Percentiles rank a stretch among this genome's conserved stretches.
Conservation (phyloP, 352 stramenopile species). For the Pythium oligandrum region DNA sequence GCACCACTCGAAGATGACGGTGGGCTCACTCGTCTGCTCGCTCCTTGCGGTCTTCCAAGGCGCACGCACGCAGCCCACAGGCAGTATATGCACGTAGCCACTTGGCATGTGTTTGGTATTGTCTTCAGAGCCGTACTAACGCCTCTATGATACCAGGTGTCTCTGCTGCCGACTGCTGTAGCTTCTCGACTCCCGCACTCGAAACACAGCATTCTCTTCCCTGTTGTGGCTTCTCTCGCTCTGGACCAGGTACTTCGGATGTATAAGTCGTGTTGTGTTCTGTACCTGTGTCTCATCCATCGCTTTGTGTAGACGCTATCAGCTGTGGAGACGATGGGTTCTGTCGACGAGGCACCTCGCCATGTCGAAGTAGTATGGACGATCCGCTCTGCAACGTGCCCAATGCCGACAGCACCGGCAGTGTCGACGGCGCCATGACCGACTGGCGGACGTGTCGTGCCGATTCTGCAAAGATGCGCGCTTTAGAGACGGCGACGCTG, state of each 20-base stretch:
- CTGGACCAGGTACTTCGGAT: slow-evolving; percentile 15
- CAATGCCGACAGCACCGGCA: slow-evolving; percentile 4
- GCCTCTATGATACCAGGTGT: slow-evolving; percentile 9
- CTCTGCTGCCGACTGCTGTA: slow-evolving; percentile 26
- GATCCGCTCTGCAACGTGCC: slow-evolving; percentile 33
- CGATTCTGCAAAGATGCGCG: slow-evolving; percentile 20
- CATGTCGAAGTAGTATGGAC: slow-evolving; percentile 28
- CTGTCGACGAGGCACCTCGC: slow-evolving; percentile 18
- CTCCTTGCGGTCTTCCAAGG: too few relatives aligned
- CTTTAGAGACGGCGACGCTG: slow-evolving; percentile 11
- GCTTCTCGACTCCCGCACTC: slow-evolving; percentile 17
- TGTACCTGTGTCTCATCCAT: too few relatives aligned
- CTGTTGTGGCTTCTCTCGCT: slow-evolving; percentile 22
- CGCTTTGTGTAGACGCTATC: slow-evolving; percentile 15
- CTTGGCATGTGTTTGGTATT: too few relatives aligned
- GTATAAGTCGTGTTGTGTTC: neutral
- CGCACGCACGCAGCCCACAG: too few relatives aligned
- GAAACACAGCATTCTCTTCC: slow-evolving; percentile 8
- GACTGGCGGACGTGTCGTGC: slow-evolving; percentile 22
- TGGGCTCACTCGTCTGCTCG: too few relatives aligned
- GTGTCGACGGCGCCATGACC: slow-evolving; percentile 4
- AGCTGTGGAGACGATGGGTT: slow-evolving; percentile 19
- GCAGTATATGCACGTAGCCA: too few relatives aligned
- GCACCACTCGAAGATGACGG: too few relatives aligned
- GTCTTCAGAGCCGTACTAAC: too few relatives aligned